phyloP scores from a whole-genome alignment of 2,329 filamentous ascomycete species.

The Calonectria pseudoturangicola region DNA sequence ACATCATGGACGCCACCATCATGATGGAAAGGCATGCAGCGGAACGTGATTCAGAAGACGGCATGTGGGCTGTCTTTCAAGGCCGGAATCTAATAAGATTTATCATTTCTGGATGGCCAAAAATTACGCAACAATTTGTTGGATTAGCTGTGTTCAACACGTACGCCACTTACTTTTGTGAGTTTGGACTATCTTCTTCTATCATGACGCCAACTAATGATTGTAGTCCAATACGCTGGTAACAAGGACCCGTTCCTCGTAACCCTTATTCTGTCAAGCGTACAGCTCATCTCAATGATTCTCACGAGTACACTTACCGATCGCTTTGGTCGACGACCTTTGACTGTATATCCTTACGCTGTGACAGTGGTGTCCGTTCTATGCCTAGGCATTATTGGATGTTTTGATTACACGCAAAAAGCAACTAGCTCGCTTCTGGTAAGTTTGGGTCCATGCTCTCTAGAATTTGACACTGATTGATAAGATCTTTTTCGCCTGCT shows the following conservation, averaged over 20 bases:
- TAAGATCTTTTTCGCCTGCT: conserved; percentile 43
- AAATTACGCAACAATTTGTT: conserved; percentile 43
- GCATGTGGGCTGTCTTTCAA: conserved; percentile 39
- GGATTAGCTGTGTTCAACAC: conserved; percentile 45
- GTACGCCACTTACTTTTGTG: conserved; percentile 45
- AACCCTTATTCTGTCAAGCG: conserved; percentile 35
- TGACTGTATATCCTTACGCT: conserved; percentile 39
- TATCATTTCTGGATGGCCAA: conserved; percentile 41
- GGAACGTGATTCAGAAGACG: conserved; percentile 31
- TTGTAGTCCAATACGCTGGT: conserved; percentile 41
- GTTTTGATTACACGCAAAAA: conserved; percentile 43
- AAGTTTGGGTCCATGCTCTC: neutral
- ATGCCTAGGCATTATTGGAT: conserved; percentile 42
- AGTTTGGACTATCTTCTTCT: neutral
- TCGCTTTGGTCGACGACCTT: conserved; percentile 37
- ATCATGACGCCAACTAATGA: neutral
- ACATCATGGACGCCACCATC: conserved; percentile 40
- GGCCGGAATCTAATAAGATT: conserved; percentile 43
- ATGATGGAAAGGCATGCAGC: conserved; percentile 40
- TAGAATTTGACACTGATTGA: neutral
- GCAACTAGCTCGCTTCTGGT: conserved; percentile 42
- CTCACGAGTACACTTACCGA: conserved; percentile 39
- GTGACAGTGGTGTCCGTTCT: conserved; percentile 40
- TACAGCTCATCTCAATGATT: conserved; percentile 44
- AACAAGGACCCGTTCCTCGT: conserved; percentile 45